Percentiles rank a stretch among this genome's conserved stretches.
Evolutionary conservation across 2,329 filamentous ascomycete genomes (phyloP).

Genomic region (Colletotrichum acutatum): DNA sequence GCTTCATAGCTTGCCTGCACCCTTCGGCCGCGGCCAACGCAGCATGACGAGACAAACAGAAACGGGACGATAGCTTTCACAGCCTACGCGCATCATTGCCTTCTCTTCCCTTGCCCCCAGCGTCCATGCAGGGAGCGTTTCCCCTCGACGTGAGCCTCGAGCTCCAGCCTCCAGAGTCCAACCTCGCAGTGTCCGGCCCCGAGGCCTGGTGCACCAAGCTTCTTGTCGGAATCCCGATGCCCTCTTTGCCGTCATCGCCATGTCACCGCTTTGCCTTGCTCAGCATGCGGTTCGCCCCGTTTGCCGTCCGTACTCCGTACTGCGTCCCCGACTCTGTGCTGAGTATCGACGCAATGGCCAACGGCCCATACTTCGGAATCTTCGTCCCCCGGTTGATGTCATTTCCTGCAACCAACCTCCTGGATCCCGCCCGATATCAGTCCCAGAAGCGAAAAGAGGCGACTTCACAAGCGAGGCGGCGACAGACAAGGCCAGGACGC

Average conservation of each 20-base stretch:
- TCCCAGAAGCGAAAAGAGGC: conserved; percentile 21
- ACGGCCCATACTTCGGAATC: conserved; percentile 1
- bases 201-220: neutral
- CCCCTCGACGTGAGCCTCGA: neutral
- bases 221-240: neutral
- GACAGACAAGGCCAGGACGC: neutral
- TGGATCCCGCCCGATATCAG: neutral
- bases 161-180: neutral
- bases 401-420: conserved; percentile 30
- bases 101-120: neutral
- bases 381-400: conserved; percentile 25
- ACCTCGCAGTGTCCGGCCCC: conserved; percentile 5
- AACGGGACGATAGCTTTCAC: neutral
- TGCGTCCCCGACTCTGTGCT: neutral
- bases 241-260: neutral
- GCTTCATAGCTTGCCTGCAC: neutral
- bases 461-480: conserved; percentile 17
- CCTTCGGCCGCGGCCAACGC: neutral
- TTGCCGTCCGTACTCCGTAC: neutral
- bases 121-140: conserved; percentile 32
- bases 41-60: neutral
- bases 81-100: neutral
- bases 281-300: neutral
- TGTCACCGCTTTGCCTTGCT: neutral
- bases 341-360: neutral